Evolutionary conservation across 176 grass and related monocot genomes (phyloP).

Genomic region (Raddia guianensis): DNA sequence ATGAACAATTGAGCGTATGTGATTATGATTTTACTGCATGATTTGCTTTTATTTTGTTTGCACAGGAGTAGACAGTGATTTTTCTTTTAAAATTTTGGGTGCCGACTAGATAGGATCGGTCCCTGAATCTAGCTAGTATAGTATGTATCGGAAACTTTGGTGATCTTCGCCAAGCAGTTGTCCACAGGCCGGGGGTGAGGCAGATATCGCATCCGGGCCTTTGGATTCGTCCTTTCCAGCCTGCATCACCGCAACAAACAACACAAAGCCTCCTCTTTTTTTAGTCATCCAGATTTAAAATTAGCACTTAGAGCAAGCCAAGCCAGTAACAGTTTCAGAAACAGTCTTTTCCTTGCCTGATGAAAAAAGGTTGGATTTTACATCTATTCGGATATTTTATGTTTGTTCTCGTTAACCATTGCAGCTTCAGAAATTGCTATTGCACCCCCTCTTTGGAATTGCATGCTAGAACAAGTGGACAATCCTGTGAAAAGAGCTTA

Average conservation of each 20-base stretch:
- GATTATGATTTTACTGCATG: too few relatives aligned
- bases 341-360: not conserved
- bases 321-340: not conserved
- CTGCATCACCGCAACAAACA: slow-evolving; percentile 27
- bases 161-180: slow-evolving; percentile 76
- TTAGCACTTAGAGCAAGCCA: not conserved
- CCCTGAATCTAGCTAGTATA: not conserved
- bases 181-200: slow-evolving; percentile 79
- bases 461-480: not conserved
- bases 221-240: slow-evolving; percentile 57
- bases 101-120: not conserved
- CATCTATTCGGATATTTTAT: not conserved
- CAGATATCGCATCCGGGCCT: slow-evolving; percentile 54
- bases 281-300: not conserved
- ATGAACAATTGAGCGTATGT: too few relatives aligned
- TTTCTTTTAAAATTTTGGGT: not conserved
- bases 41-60: not conserved
- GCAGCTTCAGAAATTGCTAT: not conserved
- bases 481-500: slow-evolving; percentile 18
- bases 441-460: not conserved
- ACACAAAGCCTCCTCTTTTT: not conserved
- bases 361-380: not conserved
- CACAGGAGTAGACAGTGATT: not conserved
- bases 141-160: slow-evolving; percentile 29
- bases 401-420: not conserved